Evolutionary conservation across 2,329 filamentous ascomycete species (phyloP), one percentile per base, ranked within the genome.

Genomic region (Stagonosporopsis tanaceti): DNA sequence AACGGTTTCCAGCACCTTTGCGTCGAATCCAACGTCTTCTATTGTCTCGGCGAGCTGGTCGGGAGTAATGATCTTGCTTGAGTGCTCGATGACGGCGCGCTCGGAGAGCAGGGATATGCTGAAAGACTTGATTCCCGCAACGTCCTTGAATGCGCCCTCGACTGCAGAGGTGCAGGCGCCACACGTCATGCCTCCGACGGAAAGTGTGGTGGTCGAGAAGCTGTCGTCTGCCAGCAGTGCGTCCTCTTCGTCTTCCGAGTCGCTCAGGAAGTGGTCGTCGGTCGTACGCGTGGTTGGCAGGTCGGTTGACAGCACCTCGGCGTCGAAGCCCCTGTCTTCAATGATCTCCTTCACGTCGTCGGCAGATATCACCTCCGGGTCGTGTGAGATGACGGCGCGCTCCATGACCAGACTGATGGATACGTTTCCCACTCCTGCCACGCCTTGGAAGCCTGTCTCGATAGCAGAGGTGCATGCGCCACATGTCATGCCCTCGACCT

Each of bases 391-490:
- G 39, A 98, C 93, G n/a, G 94, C 95, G 59, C 94, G 88, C 77
- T 97, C 93, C 87, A 97, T 96, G 53, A 97, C 90, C 68, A 99
- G 81, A 74, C 92, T 97, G 69, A 99, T 90, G 9, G 93, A 96
- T 57, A 98, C 92, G 67, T 85, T 92, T 62, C 90, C 91, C 9
- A 95, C 88, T 52, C 95, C 94, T 37, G 89, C 83, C 5, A 96
- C 85, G 64, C 85, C 87, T 70, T 92, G 90, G 79, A 99, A 96
- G 65, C 91, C 95, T 58, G 89, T 87, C 82, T 98, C 94, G 67
- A 99, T 89, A n/a, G 95, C 89, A 41, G 93, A 96, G 27, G 94
- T 97, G 76, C 95, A 99, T 67, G 94, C 90, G 73, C 94, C 93
- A 79, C 95, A 99, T 63, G 83, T 85, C 81, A 84, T 99, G 67